phyloP scores from a whole-genome alignment of 2,329 filamentous ascomycete genomes.

The Fusarium domesticum region DNA sequence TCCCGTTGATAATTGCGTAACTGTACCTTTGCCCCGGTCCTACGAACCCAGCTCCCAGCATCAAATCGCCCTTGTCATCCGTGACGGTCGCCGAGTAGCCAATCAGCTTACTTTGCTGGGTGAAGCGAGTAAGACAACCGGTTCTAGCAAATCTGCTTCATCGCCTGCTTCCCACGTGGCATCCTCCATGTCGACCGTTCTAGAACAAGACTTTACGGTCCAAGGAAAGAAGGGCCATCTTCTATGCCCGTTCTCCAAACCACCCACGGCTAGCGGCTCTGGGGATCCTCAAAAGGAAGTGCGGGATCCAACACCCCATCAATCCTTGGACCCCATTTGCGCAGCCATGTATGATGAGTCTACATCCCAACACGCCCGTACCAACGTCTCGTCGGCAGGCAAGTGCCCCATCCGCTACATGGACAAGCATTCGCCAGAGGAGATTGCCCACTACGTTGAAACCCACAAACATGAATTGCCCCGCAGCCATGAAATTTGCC shows the following conservation, averaged over 20 bases:
- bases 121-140: slow-evolving; percentile 51
- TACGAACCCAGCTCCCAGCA: slow-evolving; percentile 42
- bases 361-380: slow-evolving; percentile 49
- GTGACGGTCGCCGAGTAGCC: slow-evolving; percentile 60
- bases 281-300: slow-evolving; percentile 27
- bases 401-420: slow-evolving; percentile 92
- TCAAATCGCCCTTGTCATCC: slow-evolving; percentile 60
- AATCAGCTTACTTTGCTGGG: slow-evolving; percentile 48
- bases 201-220: slow-evolving; percentile 91
- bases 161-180: slow-evolving; percentile 44
- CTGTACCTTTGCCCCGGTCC: slow-evolving; percentile 55
- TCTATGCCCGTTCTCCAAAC: slow-evolving; percentile 72
- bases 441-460: slow-evolving; percentile 90
- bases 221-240: slow-evolving; percentile 76
- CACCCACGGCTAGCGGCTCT: slow-evolving; percentile 33
- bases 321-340: slow-evolving; percentile 59
- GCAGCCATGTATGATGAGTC: slow-evolving; percentile 61
- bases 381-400: slow-evolving; percentile 49
- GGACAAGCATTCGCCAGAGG: slow-evolving; percentile 88
- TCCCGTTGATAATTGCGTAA: slow-evolving; percentile 46
- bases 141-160: slow-evolving; percentile 47
- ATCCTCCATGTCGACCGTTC: slow-evolving; percentile 60
- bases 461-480: slow-evolving; percentile 94
- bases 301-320: slow-evolving; percentile 45
- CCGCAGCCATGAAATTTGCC: slow-evolving; percentile 87